These are phyloP conservation scores for Alternaria angustiovoidea DNA, from an alignment of 2,329 filamentous ascomycete species.

Conservation along the genomic window DNA sequence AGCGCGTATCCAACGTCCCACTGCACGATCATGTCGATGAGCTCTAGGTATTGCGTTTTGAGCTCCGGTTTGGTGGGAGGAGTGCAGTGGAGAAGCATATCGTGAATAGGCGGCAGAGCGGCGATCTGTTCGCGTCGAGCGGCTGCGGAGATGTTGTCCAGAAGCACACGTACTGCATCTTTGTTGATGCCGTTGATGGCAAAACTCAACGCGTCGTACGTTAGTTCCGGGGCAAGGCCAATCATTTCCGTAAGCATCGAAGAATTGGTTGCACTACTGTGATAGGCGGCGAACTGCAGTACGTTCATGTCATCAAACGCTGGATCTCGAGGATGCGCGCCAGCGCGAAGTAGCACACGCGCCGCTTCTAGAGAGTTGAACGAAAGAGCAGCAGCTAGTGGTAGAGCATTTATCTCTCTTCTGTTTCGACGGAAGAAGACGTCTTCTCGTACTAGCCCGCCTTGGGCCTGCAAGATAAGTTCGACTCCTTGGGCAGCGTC, in stretches of 20 bases:
- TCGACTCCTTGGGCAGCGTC: slow-evolving; percentile 30
- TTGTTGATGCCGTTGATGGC: slow-evolving; percentile 26
- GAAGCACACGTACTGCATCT: slow-evolving; percentile 20
- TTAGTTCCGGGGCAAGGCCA: slow-evolving; percentile 22
- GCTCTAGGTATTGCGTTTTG: slow-evolving; percentile 15
- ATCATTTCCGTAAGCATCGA: slow-evolving; percentile 29
- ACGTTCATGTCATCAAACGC: slow-evolving; percentile 29
- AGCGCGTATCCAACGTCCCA: slow-evolving; percentile 26
- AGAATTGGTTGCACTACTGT: slow-evolving; percentile 19
- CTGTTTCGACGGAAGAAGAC: slow-evolving; percentile 25
- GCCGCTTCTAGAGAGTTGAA: slow-evolving; percentile 22
- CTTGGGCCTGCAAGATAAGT: slow-evolving; percentile 24
- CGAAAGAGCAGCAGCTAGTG: slow-evolving; percentile 23
- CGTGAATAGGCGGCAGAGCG: slow-evolving; percentile 26
- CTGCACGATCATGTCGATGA: slow-evolving; percentile 25
- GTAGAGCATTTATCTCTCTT: slow-evolving; percentile 26
- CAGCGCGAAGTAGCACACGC: slow-evolving; percentile 24
- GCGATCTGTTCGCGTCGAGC: slow-evolving; percentile 24
- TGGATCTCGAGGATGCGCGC: slow-evolving; percentile 27
- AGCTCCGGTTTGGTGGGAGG: slow-evolving; percentile 9
- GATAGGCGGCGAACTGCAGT: slow-evolving; percentile 23
- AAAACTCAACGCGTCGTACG: slow-evolving; percentile 27
- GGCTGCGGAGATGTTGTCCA: slow-evolving; percentile 26
- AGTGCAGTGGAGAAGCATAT: slow-evolving; percentile 21
- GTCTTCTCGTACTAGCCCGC: slow-evolving; percentile 24